These are phyloP conservation scores for Brassica incana DNA, from an alignment of 345 rosid species.

Conservation along the genomic window DNA sequence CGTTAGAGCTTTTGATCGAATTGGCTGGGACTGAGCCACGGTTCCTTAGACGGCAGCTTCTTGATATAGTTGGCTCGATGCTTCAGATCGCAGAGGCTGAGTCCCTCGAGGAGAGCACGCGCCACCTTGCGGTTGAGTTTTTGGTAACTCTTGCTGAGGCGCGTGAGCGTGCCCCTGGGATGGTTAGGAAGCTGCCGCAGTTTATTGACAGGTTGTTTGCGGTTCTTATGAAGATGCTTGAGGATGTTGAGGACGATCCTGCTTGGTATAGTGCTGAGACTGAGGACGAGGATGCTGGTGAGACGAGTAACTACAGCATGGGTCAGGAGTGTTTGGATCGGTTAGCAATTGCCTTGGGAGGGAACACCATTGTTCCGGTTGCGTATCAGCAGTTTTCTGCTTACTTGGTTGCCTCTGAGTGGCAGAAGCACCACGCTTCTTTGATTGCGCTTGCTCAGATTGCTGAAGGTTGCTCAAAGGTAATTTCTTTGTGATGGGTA, in stretches of 20 bases:
- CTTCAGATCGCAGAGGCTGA: slow-evolving; percentile 96
- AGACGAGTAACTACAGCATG: slow-evolving; percentile 84
- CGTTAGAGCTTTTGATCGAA: slow-evolving; percentile 90
- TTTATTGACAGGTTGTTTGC: slow-evolving; percentile 84
- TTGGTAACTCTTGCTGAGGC: slow-evolving; percentile 94
- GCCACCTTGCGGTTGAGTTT: slow-evolving; percentile 93
- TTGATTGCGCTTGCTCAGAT: slow-evolving; percentile 96
- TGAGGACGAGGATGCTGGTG: slow-evolving; percentile 96
- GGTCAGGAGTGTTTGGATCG: slow-evolving; percentile 99
- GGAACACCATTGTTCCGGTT: slow-evolving; percentile 94
- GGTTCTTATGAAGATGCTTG: slow-evolving; percentile 83
- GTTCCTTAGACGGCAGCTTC: slow-evolving; percentile 82
- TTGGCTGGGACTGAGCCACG: slow-evolving; percentile 95
- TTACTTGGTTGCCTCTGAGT: slow-evolving; percentile 86
- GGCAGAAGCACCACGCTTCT: slow-evolving; percentile 99
- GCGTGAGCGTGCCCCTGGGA: slow-evolving; percentile 97
- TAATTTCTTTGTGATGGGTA: slow-evolving; percentile 19
- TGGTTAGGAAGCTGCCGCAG: slow-evolving; percentile 99
- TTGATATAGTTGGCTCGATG: slow-evolving; percentile 94
- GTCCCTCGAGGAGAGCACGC: slow-evolving; percentile 84
- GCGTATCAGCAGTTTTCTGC: slow-evolving; percentile 93
- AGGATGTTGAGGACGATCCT: slow-evolving; percentile 92
- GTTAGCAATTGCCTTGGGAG: slow-evolving; percentile 89
- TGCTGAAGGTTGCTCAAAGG: slow-evolving; percentile 99
- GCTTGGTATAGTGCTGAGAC: slow-evolving; percentile 90